Evolutionary conservation across 495 filamentous ascomycete genomes (phyloP).

Genomic region (Aspergillus saccharolyticus): DNA sequence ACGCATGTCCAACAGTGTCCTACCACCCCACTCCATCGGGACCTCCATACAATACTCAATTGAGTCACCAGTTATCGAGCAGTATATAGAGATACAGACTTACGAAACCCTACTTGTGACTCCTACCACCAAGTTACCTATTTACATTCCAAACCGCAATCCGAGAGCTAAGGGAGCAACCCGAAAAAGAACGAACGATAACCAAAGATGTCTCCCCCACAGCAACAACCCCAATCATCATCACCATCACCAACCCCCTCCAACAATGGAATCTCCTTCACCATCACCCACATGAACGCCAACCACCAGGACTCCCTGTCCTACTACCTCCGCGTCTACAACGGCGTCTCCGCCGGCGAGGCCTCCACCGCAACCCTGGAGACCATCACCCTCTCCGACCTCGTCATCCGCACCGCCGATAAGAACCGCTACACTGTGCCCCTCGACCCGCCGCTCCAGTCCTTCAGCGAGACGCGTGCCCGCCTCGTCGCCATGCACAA

Average conservation of each 20-base stretch:
- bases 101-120: neutral
- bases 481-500: slow-evolving; percentile 66
- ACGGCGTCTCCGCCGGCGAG: slow-evolving; percentile 39
- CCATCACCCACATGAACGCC: slow-evolving; percentile 75
- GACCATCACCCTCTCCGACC: slow-evolving; percentile 52
- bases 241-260: too few species aligned
- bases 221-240: neutral
- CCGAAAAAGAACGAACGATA: neutral
- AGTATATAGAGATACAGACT: neutral
- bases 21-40: neutral
- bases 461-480: slow-evolving; percentile 54
- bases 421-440: slow-evolving; percentile 52
- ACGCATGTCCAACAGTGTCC: neutral
- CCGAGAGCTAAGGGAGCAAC: neutral
- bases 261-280: slow-evolving; percentile 51
- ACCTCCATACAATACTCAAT: too few species aligned
- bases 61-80: neutral
- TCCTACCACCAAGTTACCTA: neutral
- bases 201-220: neutral
- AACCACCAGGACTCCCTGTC: slow-evolving; percentile 64
- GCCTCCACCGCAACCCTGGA: slow-evolving; percentile 50
- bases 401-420: slow-evolving; percentile 45
- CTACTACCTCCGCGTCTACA: slow-evolving; percentile 62
- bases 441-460: slow-evolving; percentile 57
- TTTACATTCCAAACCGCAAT: neutral